Evolutionary conservation across 2,329 filamentous ascomycete species (phyloP).

Genomic region (Microdochium bolleyi): DNA sequence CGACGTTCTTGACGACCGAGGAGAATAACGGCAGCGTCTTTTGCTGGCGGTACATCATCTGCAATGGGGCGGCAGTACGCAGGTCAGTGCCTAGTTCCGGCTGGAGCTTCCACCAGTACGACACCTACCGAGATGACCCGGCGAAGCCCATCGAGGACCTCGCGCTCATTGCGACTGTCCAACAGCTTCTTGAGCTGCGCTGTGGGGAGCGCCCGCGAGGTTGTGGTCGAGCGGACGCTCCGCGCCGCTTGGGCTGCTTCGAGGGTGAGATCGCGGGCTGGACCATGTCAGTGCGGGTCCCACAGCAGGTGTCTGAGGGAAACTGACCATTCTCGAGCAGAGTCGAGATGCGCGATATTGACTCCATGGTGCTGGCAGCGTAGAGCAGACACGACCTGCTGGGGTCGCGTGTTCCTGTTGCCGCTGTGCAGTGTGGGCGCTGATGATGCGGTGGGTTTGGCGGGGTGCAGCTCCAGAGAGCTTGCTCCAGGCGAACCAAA

Average conservation of each 20-base stretch:
- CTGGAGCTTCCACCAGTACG: background rate
- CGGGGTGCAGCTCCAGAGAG: constrained; percentile 1
- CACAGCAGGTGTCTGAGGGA: constrained; percentile 4
- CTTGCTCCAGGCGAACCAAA: background rate
- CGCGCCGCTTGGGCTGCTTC: constrained; percentile 90
- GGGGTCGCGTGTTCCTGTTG: constrained; percentile 3
- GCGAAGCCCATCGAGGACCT: constrained; percentile 85
- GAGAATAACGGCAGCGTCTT: constrained; percentile 91
- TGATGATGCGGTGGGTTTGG: constrained; percentile 2
- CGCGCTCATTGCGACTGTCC: constrained; percentile 87
- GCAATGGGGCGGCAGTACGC: constrained; percentile 1
- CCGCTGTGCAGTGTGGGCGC: background rate
- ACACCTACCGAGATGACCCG: constrained; percentile 72
- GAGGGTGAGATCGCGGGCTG: constrained; percentile 93
- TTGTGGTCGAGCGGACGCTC: constrained; percentile 44
- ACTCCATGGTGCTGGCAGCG: constrained; percentile 62
- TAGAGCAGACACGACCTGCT: background rate
- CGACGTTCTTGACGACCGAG: constrained; percentile 96
- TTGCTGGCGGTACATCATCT: constrained; percentile 95
- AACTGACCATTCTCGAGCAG: constrained; percentile 84
- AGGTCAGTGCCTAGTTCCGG: constrained; percentile 3
- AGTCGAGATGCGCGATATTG: constrained; percentile 85
- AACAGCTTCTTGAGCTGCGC: constrained; percentile 88
- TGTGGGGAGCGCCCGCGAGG: constrained; percentile 59
- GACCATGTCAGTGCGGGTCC: constrained; percentile 6